phyloP scores from a whole-genome alignment of 2,329 filamentous ascomycete genomes.

The Pseudofabraea citricarpa region DNA sequence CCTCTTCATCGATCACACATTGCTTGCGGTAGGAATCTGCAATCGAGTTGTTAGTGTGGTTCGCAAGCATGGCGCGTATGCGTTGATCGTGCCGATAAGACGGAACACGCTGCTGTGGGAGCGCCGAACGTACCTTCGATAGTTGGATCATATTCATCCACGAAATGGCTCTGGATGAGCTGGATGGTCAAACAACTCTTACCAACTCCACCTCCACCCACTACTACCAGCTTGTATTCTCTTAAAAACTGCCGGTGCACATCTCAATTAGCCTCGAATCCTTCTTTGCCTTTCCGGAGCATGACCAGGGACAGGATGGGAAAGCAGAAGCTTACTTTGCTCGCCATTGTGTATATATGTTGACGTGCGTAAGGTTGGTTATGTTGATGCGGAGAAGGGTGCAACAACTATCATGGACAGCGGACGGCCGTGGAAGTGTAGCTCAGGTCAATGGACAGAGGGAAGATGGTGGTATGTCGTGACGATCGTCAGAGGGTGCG shows the following conservation, averaged over 20 bases:
- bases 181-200: slow-evolving; percentile 99
- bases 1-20: slow-evolving; percentile 97
- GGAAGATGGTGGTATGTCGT: too few relatives aligned
- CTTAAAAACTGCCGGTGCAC: slow-evolving; percentile 60
- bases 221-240: slow-evolving; percentile 95
- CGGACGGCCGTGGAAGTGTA: too few relatives aligned
- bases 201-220: slow-evolving; percentile 96
- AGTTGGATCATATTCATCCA: slow-evolving; percentile 98
- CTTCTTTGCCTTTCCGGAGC: background rate
- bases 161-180: slow-evolving; percentile 89
- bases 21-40: slow-evolving; percentile 99
- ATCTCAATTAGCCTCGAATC: slow-evolving; percentile 2
- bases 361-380: too few relatives aligned
- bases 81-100: slow-evolving; percentile 4
- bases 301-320: too few relatives aligned
- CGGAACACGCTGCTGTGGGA: too few relatives aligned
- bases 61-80: background rate
- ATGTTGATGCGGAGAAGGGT: too few relatives aligned
- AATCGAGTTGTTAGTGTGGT: background rate
- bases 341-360: slow-evolving; percentile 26
- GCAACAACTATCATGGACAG: too few relatives aligned
- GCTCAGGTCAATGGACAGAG: too few relatives aligned
- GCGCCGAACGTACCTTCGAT: slow-evolving; percentile 84
- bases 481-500: background rate
- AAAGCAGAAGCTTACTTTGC: slow-evolving; percentile 26